Evolutionary conservation across 805 yeast species (phyloP), one percentile per base, ranked within the genome.

Genomic region (Schizosaccharomyces japonicus): DNA sequence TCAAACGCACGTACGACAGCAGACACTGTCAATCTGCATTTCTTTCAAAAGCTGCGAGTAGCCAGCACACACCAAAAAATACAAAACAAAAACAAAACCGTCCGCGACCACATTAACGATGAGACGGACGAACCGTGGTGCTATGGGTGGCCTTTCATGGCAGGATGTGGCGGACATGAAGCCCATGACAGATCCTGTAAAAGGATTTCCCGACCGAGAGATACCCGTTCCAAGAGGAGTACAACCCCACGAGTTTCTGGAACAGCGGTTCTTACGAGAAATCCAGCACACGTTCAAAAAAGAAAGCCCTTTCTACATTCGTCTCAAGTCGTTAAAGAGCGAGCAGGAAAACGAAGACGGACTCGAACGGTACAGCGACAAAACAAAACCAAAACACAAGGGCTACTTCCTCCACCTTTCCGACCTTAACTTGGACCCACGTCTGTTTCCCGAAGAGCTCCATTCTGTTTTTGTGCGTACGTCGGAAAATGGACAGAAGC

Each of bases 391-490:
- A 8, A 28, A 27, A 42, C 46, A 28, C 4, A 27, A 29, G 13
- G 25, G 25, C 21, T 28, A 27, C 5, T 17, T 17, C 10, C 23
- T 42, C 7, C 25, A n/a, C 13, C 31, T 42, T 2, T 13, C 21
- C 39, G 39, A 45, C 28, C 39, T 45, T 7, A 21, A 45, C 17
- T 8, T 31, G 28, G 47, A 45, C 8, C 36, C 39, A n/a, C 17
- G 21, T 13, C 25, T 15, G 15, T 45, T 45, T 21, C 47, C 47
- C n/a, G 47, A 29, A 13, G 47, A 45, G 27, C 47, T 45, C 5
- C 47, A 27, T 27, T 17, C 31, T 25, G 33, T 27, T 3, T 15
- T 45, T 6, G 39, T 21, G 15, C 23, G 30, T 8, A 39, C 19
- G 15, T 8, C 39, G 31, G 47, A n/a, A 15, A 31, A 8, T 11